Conservation (phyloP, 1,139 yeast genomes). For the Pichia sp. region DNA sequence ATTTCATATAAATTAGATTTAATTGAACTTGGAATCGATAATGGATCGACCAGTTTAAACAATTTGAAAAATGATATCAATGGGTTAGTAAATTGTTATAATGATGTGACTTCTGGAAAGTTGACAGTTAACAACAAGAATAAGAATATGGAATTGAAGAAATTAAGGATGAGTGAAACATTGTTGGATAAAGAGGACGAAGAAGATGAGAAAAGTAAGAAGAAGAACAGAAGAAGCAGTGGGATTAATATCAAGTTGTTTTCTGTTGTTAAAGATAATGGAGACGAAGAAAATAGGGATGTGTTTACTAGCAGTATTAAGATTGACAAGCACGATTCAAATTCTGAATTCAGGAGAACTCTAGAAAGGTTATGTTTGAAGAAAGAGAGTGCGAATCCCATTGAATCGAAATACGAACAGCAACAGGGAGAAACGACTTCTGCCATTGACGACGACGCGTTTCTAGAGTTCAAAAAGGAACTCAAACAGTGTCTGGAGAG, state of each 20-base stretch:
- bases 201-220: constrained; percentile 10
- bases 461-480: constrained; percentile 18
- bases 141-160: constrained; percentile 4
- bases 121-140: not conserved
- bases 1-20: constrained; percentile 19
- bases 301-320: not conserved
- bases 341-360: constrained; percentile 14
- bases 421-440: not conserved
- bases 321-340: constrained; percentile 14
- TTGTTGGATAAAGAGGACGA: constrained; percentile 5
- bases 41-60: constrained; percentile 11
- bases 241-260: constrained; percentile 26
- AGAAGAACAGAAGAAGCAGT: constrained; percentile 22
- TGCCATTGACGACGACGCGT: constrained; percentile 13
- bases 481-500: constrained; percentile 14
- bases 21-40: constrained; percentile 20
- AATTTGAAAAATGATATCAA: constrained; percentile 18
- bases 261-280: constrained; percentile 22
- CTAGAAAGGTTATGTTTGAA: constrained; percentile 19
- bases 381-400: not conserved
- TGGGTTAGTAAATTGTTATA: constrained; percentile 7
- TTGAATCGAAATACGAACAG: too few relatives aligned
- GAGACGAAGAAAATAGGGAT: not conserved
- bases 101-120: constrained; percentile 7
- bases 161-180: constrained; percentile 11